phyloP scores from a whole-genome alignment of 2,329 filamentous ascomycete species.

The Colletotrichum sp. region DNA sequence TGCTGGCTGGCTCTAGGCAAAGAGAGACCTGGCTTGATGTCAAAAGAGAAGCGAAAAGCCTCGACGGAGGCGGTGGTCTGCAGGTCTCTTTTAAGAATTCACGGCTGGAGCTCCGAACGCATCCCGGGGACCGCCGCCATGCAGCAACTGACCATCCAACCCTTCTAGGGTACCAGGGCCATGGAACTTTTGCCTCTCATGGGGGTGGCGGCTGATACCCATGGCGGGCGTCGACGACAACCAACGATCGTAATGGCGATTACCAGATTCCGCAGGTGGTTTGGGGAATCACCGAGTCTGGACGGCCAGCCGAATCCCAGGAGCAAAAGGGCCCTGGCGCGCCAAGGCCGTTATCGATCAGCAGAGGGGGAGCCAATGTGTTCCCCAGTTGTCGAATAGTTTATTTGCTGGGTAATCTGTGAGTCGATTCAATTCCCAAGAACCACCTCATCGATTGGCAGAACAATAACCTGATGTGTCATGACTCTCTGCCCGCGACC shows the following conservation, averaged over 20 bases:
- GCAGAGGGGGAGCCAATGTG: neutral
- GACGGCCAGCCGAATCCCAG: neutral
- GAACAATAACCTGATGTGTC: neutral
- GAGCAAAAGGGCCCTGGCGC: neutral
- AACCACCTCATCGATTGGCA: neutral
- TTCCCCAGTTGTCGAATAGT: neutral
- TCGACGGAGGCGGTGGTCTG: neutral
- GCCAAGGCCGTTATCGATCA: slow-evolving; percentile 12
- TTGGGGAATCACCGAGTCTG: neutral
- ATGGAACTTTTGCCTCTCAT: slow-evolving; percentile 13
- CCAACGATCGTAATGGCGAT: slow-evolving; percentile 1
- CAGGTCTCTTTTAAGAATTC: neutral
- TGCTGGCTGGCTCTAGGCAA: slow-evolving; percentile 6
- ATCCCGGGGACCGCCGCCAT: neutral
- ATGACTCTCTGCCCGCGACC: neutral
- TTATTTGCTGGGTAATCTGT: slow-evolving; percentile 15
- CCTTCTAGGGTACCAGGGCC: neutral
- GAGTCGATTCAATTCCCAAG: neutral
- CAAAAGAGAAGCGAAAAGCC: neutral
- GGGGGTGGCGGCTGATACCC: neutral
- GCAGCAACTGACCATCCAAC: neutral
- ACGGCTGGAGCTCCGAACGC: neutral
- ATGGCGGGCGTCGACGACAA: neutral
- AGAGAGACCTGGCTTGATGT: slow-evolving; percentile 7
- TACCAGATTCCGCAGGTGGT: slow-evolving; percentile 3